Percentiles rank a stretch among this genome's conserved stretches.
phyloP scores from a whole-genome alignment of 73 alveolate genomes.

The Paramecium tetraurelia region DNA sequence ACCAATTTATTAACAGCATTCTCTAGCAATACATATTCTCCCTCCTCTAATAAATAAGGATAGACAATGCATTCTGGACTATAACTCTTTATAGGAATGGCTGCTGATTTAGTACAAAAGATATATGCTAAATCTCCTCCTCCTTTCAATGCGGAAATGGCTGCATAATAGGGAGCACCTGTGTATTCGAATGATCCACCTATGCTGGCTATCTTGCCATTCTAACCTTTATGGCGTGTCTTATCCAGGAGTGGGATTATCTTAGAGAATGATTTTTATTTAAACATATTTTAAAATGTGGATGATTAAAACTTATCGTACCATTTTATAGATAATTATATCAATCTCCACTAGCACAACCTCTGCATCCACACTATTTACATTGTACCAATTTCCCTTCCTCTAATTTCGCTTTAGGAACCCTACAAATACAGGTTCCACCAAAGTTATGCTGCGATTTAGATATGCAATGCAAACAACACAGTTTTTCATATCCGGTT shows the following conservation, averaged over 20 bases:
- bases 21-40: slow-evolving; percentile 42
- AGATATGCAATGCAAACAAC: slow-evolving; percentile 96
- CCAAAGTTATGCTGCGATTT: slow-evolving; percentile 84
- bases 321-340: neutral
- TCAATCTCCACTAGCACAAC: slow-evolving; percentile 98
- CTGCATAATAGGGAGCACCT: slow-evolving; percentile 98
- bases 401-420: slow-evolving; percentile 96
- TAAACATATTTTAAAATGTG: neutral
- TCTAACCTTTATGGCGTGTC: slow-evolving; percentile 82
- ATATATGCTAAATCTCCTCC: slow-evolving; percentile 95
- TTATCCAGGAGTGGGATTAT: neutral
- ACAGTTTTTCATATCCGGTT: slow-evolving; percentile 95
- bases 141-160: slow-evolving; percentile 80
- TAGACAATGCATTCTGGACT: slow-evolving; percentile 98
- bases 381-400: slow-evolving; percentile 96
- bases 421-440: slow-evolving; percentile 97
- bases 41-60: slow-evolving; percentile 74
- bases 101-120: slow-evolving; percentile 86
- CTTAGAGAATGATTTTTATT: neutral
- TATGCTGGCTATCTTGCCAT: slow-evolving; percentile 88
- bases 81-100: slow-evolving; percentile 91
- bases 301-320: neutral
- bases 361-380: slow-evolving; percentile 98
- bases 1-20: slow-evolving; percentile 60
- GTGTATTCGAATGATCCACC: slow-evolving; percentile 98